These are phyloP conservation scores for Gossypium trilobum DNA, from an alignment of 441 rosid species.

Conservation along the genomic window DNA sequence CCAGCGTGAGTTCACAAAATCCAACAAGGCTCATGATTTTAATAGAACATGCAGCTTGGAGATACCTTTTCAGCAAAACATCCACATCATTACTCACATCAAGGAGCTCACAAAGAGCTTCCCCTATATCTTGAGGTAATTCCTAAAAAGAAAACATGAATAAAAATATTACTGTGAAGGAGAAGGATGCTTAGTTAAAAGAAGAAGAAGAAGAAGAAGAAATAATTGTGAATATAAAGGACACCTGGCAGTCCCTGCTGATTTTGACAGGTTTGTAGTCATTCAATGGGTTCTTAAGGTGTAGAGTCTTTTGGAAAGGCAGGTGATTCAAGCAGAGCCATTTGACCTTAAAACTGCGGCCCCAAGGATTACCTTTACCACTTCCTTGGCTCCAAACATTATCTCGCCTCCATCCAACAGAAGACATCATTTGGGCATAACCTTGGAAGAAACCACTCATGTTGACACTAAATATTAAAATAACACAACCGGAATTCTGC, in stretches of 20 bases:
- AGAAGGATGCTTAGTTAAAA: neutral
- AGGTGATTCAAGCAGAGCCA: constrained; percentile 75
- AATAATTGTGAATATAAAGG: neutral
- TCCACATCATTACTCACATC: constrained; percentile 49
- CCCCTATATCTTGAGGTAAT: constrained; percentile 79
- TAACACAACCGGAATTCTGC: constrained; percentile 79
- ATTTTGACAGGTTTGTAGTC: constrained; percentile 91
- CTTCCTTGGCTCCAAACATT: constrained; percentile 82
- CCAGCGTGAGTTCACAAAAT: constrained; percentile 15
- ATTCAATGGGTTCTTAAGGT: constrained; percentile 89
- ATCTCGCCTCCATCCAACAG: constrained; percentile 91
- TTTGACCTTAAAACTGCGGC: constrained; percentile 81
- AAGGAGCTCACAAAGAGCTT: constrained; percentile 83
- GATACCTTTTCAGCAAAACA: constrained; percentile 45
- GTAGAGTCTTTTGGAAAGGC: constrained; percentile 92
- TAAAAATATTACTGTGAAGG: neutral
- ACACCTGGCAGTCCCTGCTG: constrained; percentile 95
- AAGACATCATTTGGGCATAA: constrained; percentile 90
- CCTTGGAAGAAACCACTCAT: constrained; percentile 99
- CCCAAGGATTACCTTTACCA: constrained; percentile 85
- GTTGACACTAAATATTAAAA: constrained; percentile 89
- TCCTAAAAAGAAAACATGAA: constrained; percentile 42
- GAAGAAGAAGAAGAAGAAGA: constrained; percentile 4
- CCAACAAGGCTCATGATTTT: constrained; percentile 13
- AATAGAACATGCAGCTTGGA: constrained; percentile 10